Evolutionary conservation across 108 stramenopile genomes (phyloP), one percentile per base, ranked within the genome.

Genomic region (Skeletonema menzelii): DNA sequence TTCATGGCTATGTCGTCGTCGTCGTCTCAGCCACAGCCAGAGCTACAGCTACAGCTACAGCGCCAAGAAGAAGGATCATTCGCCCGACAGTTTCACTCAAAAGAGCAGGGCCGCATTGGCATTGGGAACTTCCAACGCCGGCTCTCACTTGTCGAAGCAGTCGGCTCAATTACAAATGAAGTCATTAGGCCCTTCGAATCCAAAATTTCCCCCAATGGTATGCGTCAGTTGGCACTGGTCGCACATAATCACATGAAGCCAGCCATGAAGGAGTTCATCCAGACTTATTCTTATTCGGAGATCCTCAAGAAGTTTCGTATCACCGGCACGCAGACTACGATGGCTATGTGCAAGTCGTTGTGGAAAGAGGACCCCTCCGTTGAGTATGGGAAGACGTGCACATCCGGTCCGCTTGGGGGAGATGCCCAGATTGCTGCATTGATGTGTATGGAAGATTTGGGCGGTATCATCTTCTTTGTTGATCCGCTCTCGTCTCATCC

Each of bases 161-260:
- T 67, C 19, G 17, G 53, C 30, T 14, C 47, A 15, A 3, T 3
- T 4, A 53, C 66, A 26, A 55, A 56, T 27, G n/a, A 67, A 6
- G 27, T 67, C 53, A 49, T 55, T 2, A 2, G 1, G 2, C 66
- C 68, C 68, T 69, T 69, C 55, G 27, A 46, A 28, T 46, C 69
- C 40, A 47, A 27, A 6, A 66, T 77, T 35, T 31, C 28, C 22
- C 79, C 79, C n/a, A 30, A 5, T 15, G 67, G 68, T 10, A 75
- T 75, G 73, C 67, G 73, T 49, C 74, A 60, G 24, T 47, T 80
- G 27, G 79, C 73, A 2, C 61, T 75, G 10, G 73, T 80, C 32
- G 67, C 73, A 12, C 79, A 80, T 53, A 80, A 80, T 37, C 66
- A 80, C 53, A 80, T 75, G 79, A 80, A 80, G 61, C 61, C 73